These are phyloP conservation scores for Leccinum subtestaceum DNA, from an alignment of 768 basidiomycete genomes.

Conservation along the genomic window DNA sequence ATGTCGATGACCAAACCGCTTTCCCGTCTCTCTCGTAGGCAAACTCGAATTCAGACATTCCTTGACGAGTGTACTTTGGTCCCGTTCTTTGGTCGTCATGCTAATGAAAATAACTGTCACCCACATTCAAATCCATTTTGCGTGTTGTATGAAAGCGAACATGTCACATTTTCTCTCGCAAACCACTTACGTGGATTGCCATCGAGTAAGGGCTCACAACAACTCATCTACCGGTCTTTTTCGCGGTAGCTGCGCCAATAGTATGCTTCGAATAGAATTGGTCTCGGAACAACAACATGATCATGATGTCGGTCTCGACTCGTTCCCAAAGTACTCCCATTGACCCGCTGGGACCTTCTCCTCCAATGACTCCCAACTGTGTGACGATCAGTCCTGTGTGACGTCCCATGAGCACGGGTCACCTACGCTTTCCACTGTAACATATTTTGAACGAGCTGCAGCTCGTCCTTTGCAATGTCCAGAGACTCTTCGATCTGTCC, in stretches of 20 bases:
- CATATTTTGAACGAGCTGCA: conserved; percentile 75
- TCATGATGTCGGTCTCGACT: conserved; percentile 40
- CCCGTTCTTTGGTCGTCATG: conserved; percentile 7
- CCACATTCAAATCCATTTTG: conserved; percentile 10
- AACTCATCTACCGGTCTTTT: conserved; percentile 7
- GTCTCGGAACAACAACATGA: background rate
- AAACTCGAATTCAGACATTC: conserved; percentile 8
- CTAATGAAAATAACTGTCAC: conserved; percentile 7
- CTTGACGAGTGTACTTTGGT: conserved; percentile 3
- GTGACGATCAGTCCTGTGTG: conserved; percentile 4
- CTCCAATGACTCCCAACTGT: conserved; percentile 86
- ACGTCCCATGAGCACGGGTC: conserved; percentile 1
- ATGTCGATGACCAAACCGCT: conserved; percentile 80
- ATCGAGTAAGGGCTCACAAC: conserved; percentile 10
- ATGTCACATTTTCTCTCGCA: too few relatives aligned
- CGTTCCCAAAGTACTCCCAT: conserved; percentile 80
- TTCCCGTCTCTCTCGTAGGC: conserved; percentile 81
- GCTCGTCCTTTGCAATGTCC: conserved; percentile 79
- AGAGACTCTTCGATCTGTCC: conserved; percentile 87
- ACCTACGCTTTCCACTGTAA: conserved; percentile 96
- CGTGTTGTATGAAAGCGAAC: conserved; percentile 12
- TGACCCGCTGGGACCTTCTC: conserved; percentile 79
- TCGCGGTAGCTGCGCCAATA: conserved; percentile 5
- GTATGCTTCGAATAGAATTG: conserved; percentile 1
- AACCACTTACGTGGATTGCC: too few relatives aligned